Evolutionary conservation across 1,284 basidiomycete genomes (phyloP), one percentile per base, ranked within the genome.

Genomic region (Agaricales sp.): DNA sequence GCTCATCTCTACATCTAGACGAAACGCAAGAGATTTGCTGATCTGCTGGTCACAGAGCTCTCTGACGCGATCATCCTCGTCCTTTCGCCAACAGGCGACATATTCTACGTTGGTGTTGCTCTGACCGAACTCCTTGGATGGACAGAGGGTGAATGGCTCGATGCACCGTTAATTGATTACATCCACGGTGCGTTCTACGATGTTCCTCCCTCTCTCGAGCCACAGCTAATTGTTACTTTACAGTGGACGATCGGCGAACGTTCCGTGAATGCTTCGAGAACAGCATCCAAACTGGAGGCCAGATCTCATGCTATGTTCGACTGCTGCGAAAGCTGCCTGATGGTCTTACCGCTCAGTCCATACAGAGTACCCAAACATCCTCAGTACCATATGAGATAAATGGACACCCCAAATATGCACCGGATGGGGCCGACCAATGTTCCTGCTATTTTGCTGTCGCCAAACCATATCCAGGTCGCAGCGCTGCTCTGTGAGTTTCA

Each of bases 21-120:
- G 0, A 89, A 86, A 61, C 71, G 88, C 52, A 90, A 91, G 63
- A 77, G 84, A 52, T 92, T 88, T 88, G 82, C 82, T 8, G 87
- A 92, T 62, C 71, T 91, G n/a, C 71, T 91, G 38, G 66, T 87
- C 52, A 74, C 78, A 1, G 89, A 91, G 59, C 73, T 89, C 41
- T 79, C 83, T 43, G 89, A 90, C 55, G 77, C 74, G 19, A 74
- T 88, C 58, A 67, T 79, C 38, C 71, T 92, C 57, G 68, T 92
- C 38, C 70, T 92, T 49, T 83, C 80, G 12, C 67, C 67, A 3
- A 57, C 69, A 4, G 73, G 75, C 56, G 75, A 73, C 52, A 74
- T 92, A 43, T 73, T 85, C 55, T 90, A 83, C 60, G 85, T 81
- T 59, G 78, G 80, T 13, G 71, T 73, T n/a, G 78, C 82, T 8